Conservation (phyloP, 768 basidiomycete genomes). For the Cystofilobasidium macerans region DNA sequence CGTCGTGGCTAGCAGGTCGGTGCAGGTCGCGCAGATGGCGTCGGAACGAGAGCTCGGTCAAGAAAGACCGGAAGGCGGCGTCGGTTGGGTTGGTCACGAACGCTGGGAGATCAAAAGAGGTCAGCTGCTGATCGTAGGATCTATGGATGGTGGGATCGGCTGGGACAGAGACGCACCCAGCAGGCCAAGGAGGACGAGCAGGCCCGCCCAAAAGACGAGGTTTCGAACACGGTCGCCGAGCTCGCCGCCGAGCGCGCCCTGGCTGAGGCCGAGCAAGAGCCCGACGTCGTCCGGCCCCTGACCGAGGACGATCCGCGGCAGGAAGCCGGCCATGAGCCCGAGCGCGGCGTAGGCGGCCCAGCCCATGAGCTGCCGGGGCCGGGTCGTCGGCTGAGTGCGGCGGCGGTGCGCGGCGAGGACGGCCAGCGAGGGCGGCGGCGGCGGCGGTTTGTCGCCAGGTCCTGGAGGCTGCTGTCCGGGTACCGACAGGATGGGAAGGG, state of each 20-base stretch:
- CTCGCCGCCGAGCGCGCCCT: not conserved
- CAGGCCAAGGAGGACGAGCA: not conserved
- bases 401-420: not conserved
- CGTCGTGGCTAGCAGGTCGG: constrained; percentile 39
- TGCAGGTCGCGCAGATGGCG: constrained; percentile 81
- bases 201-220: not conserved
- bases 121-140: not conserved
- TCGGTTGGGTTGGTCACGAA: constrained; percentile 92
- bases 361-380: not conserved
- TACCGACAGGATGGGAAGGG: not conserved
- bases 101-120: constrained; percentile 46
- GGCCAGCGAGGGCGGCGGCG: not conserved
- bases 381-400: not conserved
- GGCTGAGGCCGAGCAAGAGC: not conserved
- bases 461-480: not conserved
- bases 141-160: no score
- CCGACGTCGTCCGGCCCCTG: not conserved
- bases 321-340: not conserved
- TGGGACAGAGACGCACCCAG: not conserved
- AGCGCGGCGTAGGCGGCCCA: not conserved
- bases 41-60: constrained; percentile 95
- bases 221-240: not conserved
- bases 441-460: not conserved
- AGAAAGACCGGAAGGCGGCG: constrained; percentile 81
- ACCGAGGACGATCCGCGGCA: not conserved